Conservation (phyloP, 306 rosid species). For the Corylus heterophylla region DNA sequence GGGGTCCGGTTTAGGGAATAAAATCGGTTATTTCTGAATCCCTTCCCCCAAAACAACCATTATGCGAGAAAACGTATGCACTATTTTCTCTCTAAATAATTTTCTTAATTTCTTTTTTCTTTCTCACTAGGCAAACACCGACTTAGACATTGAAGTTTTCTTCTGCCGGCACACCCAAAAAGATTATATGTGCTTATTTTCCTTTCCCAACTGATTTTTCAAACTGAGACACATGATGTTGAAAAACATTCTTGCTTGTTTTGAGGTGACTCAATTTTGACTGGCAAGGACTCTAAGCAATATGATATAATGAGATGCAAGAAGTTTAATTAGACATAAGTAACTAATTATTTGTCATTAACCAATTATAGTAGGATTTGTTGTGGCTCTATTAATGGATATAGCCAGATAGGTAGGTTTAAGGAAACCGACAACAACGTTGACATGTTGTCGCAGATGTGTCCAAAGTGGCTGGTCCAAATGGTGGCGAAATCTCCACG, state of each 20-base stretch:
- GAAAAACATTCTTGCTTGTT: background rate
- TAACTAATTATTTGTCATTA: background rate
- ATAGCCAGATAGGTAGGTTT: too few species aligned
- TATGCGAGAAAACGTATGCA: too few species aligned
- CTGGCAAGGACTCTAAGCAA: too few species aligned
- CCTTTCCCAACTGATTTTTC: background rate
- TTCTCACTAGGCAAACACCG: too few species aligned
- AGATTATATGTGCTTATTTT: too few species aligned
- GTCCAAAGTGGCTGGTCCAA: background rate
- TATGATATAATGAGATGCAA: background rate
- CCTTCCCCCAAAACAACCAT: too few species aligned
- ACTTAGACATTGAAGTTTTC: too few species aligned
- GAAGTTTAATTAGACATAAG: background rate
- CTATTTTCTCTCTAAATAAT: too few species aligned
- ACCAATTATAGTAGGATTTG: background rate
- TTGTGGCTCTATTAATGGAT: background rate
- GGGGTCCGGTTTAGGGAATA: too few species aligned
- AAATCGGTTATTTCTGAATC: too few species aligned
- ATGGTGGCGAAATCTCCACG: background rate
- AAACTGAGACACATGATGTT: background rate
- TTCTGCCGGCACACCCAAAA: too few species aligned
- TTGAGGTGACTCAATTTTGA: background rate
- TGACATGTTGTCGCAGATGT: background rate
- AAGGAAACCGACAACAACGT: background rate
- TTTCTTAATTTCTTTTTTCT: too few species aligned